These are phyloP conservation scores for Coemansia sp. DNA, from an alignment of 192 early-diverging fungal genomes.

Conservation along the genomic window DNA sequence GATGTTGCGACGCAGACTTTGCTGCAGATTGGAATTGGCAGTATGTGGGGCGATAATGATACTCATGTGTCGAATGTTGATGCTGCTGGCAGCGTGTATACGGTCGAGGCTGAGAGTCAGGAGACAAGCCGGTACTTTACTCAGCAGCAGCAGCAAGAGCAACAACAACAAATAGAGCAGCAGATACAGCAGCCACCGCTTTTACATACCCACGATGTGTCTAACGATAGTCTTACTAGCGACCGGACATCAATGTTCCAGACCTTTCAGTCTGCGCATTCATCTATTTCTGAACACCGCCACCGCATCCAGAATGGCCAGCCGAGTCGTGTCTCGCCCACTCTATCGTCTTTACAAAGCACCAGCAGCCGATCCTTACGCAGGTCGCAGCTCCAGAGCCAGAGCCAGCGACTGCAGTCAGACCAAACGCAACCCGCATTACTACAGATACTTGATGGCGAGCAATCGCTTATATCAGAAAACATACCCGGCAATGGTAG, in stretches of 20 bases:
- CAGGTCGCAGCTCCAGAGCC: background rate
- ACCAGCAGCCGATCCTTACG: background rate
- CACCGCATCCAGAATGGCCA: background rate
- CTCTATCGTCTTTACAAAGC: slow-evolving; percentile 8
- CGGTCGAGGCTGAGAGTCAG: background rate
- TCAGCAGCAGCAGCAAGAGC: background rate
- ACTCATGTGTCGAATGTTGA: background rate
- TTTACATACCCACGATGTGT: background rate
- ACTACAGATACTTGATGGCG: slow-evolving; percentile 15
- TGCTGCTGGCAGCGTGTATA: background rate
- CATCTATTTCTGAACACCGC: slow-evolving; percentile 24
- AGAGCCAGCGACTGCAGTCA: slow-evolving; percentile 4
- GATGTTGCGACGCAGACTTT: slow-evolving; percentile 16
- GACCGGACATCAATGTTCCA: slow-evolving; percentile 27
- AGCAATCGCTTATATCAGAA: slow-evolving; percentile 20
- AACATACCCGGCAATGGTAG: background rate
- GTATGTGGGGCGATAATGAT: slow-evolving; percentile 28
- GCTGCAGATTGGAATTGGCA: slow-evolving; percentile 30
- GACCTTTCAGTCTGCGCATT: slow-evolving; percentile 33
- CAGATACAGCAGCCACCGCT: background rate
- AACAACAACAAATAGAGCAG: background rate
- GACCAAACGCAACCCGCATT: slow-evolving; percentile 27
- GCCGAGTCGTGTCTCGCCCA: background rate
- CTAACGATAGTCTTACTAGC: slow-evolving; percentile 30
- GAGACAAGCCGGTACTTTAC: background rate